These are phyloP conservation scores for Nothophytophthora sp. DNA, from an alignment of 352 stramenopile species.

Conservation along the genomic window DNA sequence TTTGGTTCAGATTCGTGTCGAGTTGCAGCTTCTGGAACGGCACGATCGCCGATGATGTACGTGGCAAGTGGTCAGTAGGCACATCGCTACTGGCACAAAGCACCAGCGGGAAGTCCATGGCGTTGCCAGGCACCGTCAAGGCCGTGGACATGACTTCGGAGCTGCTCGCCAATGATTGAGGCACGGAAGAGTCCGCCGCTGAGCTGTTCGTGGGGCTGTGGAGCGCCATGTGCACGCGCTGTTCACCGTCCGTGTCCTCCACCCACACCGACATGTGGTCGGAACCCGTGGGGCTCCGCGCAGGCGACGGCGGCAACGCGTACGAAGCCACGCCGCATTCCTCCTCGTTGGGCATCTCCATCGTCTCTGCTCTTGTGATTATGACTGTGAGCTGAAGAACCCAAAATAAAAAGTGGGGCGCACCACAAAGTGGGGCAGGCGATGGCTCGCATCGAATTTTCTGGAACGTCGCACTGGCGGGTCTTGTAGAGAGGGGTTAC, in stretches of 20 bases:
- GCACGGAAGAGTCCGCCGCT: too few relatives aligned
- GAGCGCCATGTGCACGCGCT: slow-evolving; percentile 50
- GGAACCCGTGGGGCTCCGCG: slow-evolving; percentile 43
- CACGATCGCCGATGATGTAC: slow-evolving; percentile 58
- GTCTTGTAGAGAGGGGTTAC: too few relatives aligned
- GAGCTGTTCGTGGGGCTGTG: too few relatives aligned
- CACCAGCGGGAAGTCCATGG: slow-evolving; percentile 61
- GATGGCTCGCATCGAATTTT: too few relatives aligned
- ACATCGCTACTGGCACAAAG: slow-evolving; percentile 31
- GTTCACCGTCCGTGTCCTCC: slow-evolving; percentile 43
- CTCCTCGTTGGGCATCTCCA: too few relatives aligned
- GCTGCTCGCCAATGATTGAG: too few relatives aligned
- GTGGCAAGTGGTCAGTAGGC: slow-evolving; percentile 8
- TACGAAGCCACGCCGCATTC: slow-evolving; percentile 52
- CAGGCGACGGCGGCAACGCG: slow-evolving; percentile 63
- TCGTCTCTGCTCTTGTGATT: too few relatives aligned
- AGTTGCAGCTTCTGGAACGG: slow-evolving; percentile 84
- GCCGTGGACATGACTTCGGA: too few relatives aligned
- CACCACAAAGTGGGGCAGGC: too few relatives aligned
- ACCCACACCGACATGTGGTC: slow-evolving; percentile 63
- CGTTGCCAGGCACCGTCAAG: slow-evolving; percentile 5
- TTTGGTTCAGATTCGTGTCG: slow-evolving; percentile 79
- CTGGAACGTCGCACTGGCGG: too few relatives aligned
- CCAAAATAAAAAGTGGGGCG: too few relatives aligned
- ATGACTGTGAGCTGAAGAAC: too few relatives aligned